Evolutionary conservation across 108 stramenopile genomes (phyloP).

Genomic region (Ochromonas danica): DNA sequence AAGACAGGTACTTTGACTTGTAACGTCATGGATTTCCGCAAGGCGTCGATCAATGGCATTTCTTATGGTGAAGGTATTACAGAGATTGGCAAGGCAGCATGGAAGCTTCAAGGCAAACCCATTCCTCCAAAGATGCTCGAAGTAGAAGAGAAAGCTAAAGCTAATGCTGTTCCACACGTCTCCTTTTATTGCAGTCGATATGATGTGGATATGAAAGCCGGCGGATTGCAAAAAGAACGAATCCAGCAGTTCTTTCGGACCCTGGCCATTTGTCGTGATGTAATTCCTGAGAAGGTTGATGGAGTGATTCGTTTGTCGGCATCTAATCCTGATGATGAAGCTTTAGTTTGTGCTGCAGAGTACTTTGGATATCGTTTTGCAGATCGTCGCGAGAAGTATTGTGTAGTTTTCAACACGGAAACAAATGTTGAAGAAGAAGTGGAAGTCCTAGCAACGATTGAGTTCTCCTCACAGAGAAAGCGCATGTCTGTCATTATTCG

Average conservation of each 20-base stretch:
- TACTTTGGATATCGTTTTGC: slow-evolving; percentile 6
- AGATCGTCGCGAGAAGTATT: slow-evolving; percentile 35
- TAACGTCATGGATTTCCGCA: slow-evolving; percentile 59
- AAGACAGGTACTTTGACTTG: slow-evolving; percentile 65
- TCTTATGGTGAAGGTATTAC: slow-evolving; percentile 44
- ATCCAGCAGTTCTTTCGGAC: slow-evolving; percentile 45
- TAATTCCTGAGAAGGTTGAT: slow-evolving; percentile 31
- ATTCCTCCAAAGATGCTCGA: background rate
- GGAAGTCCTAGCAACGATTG: slow-evolving; percentile 52
- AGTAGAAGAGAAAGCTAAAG: background rate
- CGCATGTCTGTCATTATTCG: slow-evolving; percentile 59
- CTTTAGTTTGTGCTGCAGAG: slow-evolving; percentile 25
- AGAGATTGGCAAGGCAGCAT: slow-evolving; percentile 45
- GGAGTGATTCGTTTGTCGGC: slow-evolving; percentile 35
- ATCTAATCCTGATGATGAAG: slow-evolving; percentile 32
- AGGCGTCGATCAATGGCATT: slow-evolving; percentile 39
- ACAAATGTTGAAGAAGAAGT: slow-evolving; percentile 44
- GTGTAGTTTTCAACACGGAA: background rate
- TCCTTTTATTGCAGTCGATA: slow-evolving; percentile 47
- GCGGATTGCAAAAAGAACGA: background rate
- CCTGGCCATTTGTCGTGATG: slow-evolving; percentile 54
- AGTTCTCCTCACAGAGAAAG: slow-evolving; percentile 63
- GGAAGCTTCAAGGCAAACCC: slow-evolving; percentile 26
- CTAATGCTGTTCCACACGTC: slow-evolving; percentile 39
- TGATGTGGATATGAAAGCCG: background rate